These are phyloP conservation scores for Cladosporium sp. DNA, from an alignment of 2,329 filamentous ascomycete species.

Conservation along the genomic window DNA sequence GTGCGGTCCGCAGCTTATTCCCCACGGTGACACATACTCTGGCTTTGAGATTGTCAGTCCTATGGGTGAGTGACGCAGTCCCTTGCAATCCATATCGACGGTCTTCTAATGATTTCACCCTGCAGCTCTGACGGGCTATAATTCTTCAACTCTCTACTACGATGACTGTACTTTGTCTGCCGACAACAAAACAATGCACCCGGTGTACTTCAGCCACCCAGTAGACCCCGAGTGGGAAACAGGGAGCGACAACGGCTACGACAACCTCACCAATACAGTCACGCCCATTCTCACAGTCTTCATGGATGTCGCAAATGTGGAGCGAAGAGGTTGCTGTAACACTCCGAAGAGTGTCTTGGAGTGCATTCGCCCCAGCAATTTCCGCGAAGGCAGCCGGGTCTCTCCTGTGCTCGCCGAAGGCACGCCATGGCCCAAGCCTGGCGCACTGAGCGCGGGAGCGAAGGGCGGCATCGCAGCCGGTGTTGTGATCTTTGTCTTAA, in stretches of 20 bases:
- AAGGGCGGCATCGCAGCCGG: slow-evolving; percentile 1
- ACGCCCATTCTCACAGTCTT: not conserved
- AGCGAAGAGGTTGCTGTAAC: not conserved
- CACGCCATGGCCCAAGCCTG: not conserved
- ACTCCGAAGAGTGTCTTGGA: not conserved
- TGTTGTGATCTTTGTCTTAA: not conserved
- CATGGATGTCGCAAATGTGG: not conserved
- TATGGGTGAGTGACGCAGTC: not conserved
- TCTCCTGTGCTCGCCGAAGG: not conserved
- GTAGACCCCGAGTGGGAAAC: not conserved
- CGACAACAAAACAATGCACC: not conserved
- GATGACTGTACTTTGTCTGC: not conserved
- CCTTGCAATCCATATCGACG: too few relatives aligned
- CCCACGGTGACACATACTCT: not conserved
- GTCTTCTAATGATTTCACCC: not conserved
- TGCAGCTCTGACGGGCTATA: not conserved
- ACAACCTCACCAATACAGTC: not conserved
- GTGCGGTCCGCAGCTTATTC: not conserved
- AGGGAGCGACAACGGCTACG: not conserved
- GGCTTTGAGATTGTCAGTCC: not conserved
- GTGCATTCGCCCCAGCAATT: not conserved
- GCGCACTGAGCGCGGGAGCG: not conserved
- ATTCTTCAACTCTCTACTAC: not conserved
- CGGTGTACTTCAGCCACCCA: not conserved
- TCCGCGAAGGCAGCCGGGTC: not conserved